phyloP scores from a whole-genome alignment of 2,329 filamentous ascomycete genomes.

The Arthrobotrys conoides region DNA sequence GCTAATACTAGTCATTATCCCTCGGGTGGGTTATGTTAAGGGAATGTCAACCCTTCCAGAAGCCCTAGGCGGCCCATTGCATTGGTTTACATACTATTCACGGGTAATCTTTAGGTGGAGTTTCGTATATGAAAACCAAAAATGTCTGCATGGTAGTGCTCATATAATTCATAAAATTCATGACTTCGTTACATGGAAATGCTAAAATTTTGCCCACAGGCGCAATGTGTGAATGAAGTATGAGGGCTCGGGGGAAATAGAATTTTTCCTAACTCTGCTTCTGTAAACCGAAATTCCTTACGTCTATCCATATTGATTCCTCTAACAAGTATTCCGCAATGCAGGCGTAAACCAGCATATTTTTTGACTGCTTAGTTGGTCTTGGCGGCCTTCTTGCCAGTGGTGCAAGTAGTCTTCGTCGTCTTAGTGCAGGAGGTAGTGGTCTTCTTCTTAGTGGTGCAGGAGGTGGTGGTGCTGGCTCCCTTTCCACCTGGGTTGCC shows the following conservation, averaged over 20 bases:
- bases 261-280: slow-evolving; percentile 6
- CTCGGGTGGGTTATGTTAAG: neutral
- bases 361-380: neutral
- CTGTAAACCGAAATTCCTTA: neutral
- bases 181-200: slow-evolving; percentile 34
- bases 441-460: slow-evolving; percentile 1
- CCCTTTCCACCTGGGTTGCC: neutral
- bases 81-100: neutral
- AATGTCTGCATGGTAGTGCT: slow-evolving; percentile 17
- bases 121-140: slow-evolving; percentile 1
- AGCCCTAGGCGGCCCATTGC: neutral
- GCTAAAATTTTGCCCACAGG: neutral
- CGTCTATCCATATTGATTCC: neutral
- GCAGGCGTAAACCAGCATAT: neutral
- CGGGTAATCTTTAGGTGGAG: neutral
- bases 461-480: neutral
- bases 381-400: slow-evolving; percentile 5
- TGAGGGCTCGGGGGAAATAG: neutral
- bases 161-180: slow-evolving; percentile 35
- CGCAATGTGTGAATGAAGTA: slow-evolving; percentile 17
- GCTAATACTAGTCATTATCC: neutral
- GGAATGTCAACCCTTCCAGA: neutral
- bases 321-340: slow-evolving; percentile 6
- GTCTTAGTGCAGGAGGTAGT: slow-evolving; percentile 8
- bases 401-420: slow-evolving; percentile 1